These are phyloP conservation scores for Brasilioporus rufonigricans DNA, from an alignment of 768 basidiomycete species.

Conservation along the genomic window DNA sequence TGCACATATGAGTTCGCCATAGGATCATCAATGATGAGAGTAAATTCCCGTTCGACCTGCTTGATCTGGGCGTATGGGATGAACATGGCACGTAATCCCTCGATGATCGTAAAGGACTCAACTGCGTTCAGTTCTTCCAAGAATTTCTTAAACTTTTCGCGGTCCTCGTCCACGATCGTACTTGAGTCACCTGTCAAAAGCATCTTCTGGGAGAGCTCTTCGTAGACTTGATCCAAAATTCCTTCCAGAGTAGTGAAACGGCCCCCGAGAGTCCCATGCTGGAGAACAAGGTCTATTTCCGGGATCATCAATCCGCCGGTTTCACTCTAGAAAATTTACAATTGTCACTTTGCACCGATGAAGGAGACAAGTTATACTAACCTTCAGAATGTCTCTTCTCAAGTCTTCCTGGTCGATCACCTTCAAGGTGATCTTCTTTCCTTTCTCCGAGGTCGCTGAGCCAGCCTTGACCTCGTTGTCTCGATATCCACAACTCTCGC, in stretches of 20 bases:
- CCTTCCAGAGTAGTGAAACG: conserved; percentile 98
- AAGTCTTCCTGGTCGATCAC: conserved; percentile 93
- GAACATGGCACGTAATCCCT: not conserved
- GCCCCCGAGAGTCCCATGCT: conserved; percentile 93
- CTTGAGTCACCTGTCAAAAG: conserved; percentile 71
- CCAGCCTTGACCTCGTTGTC: conserved; percentile 99
- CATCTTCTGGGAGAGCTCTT: conserved; percentile 88
- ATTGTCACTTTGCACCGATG: not conserved
- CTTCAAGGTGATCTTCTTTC: conserved; percentile 83
- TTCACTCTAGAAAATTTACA: conserved; percentile 65
- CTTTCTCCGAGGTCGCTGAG: conserved; percentile 80
- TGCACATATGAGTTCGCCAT: conserved; percentile 95
- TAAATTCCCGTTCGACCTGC: conserved; percentile 76
- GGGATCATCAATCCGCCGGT: conserved; percentile 87
- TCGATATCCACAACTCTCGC: conserved; percentile 90
- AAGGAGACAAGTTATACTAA: conserved; percentile 30
- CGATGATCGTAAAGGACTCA: conserved; percentile 19
- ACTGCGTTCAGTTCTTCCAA: conserved; percentile 74
- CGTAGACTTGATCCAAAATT: conserved; percentile 90
- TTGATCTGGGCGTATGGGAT: conserved; percentile 54
- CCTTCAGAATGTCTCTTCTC: conserved; percentile 92
- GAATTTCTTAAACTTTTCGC: conserved; percentile 70
- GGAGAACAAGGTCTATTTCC: conserved; percentile 90
- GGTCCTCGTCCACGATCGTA: conserved; percentile 40
- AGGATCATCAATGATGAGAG: conserved; percentile 92